Conservation (phyloP, 495 filamentous ascomycete species). For the Xylaria sp. region DNA sequence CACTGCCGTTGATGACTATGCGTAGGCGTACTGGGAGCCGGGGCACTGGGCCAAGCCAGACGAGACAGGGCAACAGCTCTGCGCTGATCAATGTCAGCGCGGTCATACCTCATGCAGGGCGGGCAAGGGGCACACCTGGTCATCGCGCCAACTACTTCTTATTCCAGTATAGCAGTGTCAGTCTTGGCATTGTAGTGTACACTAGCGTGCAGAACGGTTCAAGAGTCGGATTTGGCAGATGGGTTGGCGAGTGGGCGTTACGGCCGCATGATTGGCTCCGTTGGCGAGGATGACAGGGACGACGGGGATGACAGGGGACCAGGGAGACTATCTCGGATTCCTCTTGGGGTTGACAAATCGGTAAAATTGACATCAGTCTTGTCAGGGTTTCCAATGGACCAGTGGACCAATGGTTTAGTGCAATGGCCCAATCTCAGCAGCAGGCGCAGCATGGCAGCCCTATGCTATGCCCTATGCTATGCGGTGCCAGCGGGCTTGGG, state of each 20-base stretch:
- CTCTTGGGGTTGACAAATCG: constrained; percentile 24
- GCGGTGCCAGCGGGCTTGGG: no score
- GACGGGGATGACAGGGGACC: not conserved
- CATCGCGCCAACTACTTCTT: constrained; percentile 17
- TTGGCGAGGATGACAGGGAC: constrained; percentile 20
- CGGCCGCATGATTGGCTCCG: constrained; percentile 9
- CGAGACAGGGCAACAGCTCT: constrained; percentile 6
- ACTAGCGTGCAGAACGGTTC: constrained; percentile 7
- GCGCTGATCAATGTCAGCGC: constrained; percentile 19
- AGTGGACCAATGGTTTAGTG: no score
- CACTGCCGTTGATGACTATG: constrained; percentile 22
- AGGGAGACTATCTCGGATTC: not conserved
- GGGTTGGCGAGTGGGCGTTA: constrained; percentile 10
- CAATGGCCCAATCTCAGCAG: constrained; percentile 6
- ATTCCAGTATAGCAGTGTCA: constrained; percentile 15
- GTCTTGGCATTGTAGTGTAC: constrained; percentile 19
- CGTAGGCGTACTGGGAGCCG: not conserved
- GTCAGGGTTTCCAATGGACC: constrained; percentile 1
- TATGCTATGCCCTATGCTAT: no score
- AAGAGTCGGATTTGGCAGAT: constrained; percentile 12
- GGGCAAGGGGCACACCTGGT: constrained; percentile 13
- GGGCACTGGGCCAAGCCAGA: not conserved
- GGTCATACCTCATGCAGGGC: constrained; percentile 9
- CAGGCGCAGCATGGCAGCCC: constrained; percentile 1
- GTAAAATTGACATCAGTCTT: constrained; percentile 16